Evolutionary conservation across 2,329 filamentous ascomycete genomes (phyloP).

Genomic region (Samsoniella hepiali): DNA sequence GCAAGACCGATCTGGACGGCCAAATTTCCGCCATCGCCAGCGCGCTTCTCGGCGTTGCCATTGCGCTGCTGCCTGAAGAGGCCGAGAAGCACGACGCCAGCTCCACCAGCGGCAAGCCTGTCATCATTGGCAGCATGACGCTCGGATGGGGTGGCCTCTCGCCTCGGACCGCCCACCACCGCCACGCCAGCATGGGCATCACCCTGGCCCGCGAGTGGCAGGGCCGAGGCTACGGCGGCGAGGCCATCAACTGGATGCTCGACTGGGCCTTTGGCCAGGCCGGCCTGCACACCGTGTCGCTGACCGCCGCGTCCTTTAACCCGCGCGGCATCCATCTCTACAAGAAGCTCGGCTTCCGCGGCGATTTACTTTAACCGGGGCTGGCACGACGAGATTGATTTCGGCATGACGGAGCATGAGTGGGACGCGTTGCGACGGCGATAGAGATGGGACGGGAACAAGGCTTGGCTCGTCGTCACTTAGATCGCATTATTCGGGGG

Average conservation of each 20-base stretch:
- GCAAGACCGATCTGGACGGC: constrained; percentile 18
- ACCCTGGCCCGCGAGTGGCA: constrained; percentile 35
- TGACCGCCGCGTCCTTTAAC: constrained; percentile 42
- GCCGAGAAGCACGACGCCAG: not conserved
- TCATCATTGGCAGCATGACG: constrained; percentile 24
- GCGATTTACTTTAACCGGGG: constrained; percentile 36
- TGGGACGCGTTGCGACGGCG: constrained; percentile 28
- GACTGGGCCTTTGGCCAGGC: constrained; percentile 43
- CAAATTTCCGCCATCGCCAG: constrained; percentile 16
- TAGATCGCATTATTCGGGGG: not conserved
- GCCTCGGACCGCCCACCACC: constrained; percentile 21
- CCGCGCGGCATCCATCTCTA: constrained; percentile 41
- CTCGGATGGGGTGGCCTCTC: constrained; percentile 22
- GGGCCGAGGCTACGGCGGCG: constrained; percentile 41
- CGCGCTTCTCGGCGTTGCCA: constrained; percentile 23
- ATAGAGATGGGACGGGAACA: not conserved
- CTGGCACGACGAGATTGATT: constrained; percentile 34
- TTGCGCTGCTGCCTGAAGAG: constrained; percentile 21
- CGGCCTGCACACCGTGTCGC: constrained; percentile 42
- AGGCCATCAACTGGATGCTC: constrained; percentile 46
- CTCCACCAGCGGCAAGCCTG: constrained; percentile 15
- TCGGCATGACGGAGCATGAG: constrained; percentile 38
- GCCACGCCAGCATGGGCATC: constrained; percentile 32
- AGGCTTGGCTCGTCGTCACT: not conserved
- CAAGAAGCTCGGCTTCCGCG: constrained; percentile 41